phyloP scores from a whole-genome alignment of 176 grass and related monocot species.

The Rhynchospora breviuscula region DNA sequence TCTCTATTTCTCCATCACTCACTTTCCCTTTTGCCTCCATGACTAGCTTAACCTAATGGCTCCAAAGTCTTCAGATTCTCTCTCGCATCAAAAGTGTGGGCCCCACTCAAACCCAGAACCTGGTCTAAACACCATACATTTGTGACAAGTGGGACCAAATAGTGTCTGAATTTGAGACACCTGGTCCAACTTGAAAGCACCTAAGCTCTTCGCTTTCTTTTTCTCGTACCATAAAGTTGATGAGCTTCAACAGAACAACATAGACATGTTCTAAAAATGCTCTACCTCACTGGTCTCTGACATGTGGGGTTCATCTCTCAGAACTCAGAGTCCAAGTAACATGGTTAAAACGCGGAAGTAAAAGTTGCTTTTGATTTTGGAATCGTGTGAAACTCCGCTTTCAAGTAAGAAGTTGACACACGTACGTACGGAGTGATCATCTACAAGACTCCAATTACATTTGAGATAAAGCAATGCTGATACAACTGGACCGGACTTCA shows the following conservation, averaged over 20 bases:
- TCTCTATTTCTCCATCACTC: slow-evolving; percentile 28
- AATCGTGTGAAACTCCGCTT: background rate
- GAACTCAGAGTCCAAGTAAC: background rate
- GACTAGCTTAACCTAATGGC: slow-evolving; percentile 29
- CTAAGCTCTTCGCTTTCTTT: slow-evolving; percentile 1
- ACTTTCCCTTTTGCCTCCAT: slow-evolving; percentile 12
- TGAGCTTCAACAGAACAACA: background rate
- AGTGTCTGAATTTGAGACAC: background rate
- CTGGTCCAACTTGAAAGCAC: background rate
- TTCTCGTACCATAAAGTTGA: slow-evolving; percentile 26
- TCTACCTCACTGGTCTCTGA: background rate
- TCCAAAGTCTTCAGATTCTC: slow-evolving; percentile 20
- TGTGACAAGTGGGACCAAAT: background rate
- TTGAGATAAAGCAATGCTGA: background rate
- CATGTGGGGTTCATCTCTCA: background rate
- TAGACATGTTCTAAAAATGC: background rate
- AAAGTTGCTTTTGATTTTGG: background rate
- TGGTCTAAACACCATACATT: background rate
- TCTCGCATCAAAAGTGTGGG: slow-evolving; percentile 4
- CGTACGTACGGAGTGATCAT: background rate
- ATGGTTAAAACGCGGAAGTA: background rate
- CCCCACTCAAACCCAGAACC: background rate
- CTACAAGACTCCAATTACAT: background rate
- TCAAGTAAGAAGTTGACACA: background rate
- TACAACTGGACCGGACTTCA: background rate